Conservation (phyloP, 148 eudicot species). For the Chenopodium quinoa region DNA sequence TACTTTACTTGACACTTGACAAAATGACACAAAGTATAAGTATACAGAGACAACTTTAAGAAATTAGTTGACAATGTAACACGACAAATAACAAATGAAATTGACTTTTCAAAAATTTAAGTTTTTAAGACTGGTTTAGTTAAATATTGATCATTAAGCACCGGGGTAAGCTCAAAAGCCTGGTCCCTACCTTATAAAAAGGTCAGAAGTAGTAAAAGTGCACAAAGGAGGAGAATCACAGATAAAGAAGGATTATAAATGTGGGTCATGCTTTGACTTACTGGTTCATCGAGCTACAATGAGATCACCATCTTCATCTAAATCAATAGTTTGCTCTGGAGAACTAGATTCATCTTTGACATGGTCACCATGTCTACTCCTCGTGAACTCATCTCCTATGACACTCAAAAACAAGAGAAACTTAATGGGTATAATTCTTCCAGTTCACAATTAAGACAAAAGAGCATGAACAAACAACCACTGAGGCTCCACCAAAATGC, state of each 20-base stretch:
- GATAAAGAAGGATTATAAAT: not conserved
- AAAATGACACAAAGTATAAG: not conserved
- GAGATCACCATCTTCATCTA: constrained; percentile 96
- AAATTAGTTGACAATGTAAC: not conserved
- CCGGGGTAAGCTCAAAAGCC: not conserved
- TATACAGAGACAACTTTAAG: not conserved
- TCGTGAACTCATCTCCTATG: constrained; percentile 28
- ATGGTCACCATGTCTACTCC: constrained; percentile 15
- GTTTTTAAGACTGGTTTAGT: not conserved
- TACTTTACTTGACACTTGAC: not conserved
- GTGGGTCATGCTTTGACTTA: constrained; percentile 26
- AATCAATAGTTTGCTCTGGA: constrained; percentile 25
- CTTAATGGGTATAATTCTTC: not conserved
- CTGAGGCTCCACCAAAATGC: not conserved
- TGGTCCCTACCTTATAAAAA: not conserved
- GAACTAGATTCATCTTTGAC: constrained; percentile 21
- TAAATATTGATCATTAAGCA: not conserved
- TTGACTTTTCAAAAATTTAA: not conserved
- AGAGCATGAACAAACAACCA: not conserved
- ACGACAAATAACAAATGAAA: not conserved
- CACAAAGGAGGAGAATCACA: too few species aligned
- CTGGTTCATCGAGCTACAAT: constrained; percentile 60
- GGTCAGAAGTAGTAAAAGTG: not conserved
- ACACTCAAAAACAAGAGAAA: not conserved
- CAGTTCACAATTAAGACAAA: not conserved